phyloP scores from a whole-genome alignment of 2,329 filamentous ascomycete species.

The Lojkania enalia region DNA sequence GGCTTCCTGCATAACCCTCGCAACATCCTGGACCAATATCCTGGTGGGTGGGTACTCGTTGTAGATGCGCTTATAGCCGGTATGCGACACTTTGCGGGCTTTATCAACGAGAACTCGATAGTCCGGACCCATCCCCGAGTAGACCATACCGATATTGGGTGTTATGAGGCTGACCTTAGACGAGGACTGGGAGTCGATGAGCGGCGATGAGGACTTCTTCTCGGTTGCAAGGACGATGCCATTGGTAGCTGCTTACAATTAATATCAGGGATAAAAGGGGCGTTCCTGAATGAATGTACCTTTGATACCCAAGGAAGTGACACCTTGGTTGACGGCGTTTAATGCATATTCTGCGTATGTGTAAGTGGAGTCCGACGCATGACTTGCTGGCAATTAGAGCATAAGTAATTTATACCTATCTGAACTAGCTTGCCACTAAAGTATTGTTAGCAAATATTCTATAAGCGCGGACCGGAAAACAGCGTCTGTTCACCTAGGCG shows the following conservation, averaged over 20 bases:
- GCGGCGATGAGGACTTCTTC: slow-evolving; percentile 98
- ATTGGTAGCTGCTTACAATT: slow-evolving; percentile 75
- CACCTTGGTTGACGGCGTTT: slow-evolving; percentile 98
- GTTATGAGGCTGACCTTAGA: slow-evolving; percentile 98
- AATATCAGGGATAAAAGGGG: not conserved
- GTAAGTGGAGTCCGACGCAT: slow-evolving; percentile 24
- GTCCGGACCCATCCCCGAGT: slow-evolving; percentile 98
- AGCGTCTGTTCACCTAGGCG: slow-evolving; percentile 76
- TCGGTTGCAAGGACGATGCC: slow-evolving; percentile 98
- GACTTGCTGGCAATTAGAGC: not conserved
- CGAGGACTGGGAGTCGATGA: slow-evolving; percentile 91
- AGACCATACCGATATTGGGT: slow-evolving; percentile 99
- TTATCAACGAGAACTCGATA: slow-evolving; percentile 97
- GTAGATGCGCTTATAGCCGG: slow-evolving; percentile 99
- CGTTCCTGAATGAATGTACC: slow-evolving; percentile 55
- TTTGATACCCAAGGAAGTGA: slow-evolving; percentile 98
- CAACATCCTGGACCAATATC: slow-evolving; percentile 98
- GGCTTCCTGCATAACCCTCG: slow-evolving; percentile 96
- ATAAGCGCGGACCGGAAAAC: slow-evolving; percentile 25
- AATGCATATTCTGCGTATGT: slow-evolving; percentile 83
- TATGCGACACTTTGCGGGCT: slow-evolving; percentile 97
- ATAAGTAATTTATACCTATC: slow-evolving; percentile 68
- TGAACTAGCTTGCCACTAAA: slow-evolving; percentile 96
- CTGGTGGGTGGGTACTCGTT: slow-evolving; percentile 99
- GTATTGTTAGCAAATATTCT: slow-evolving; percentile 49